Evolutionary conservation across 1,139 yeast species (phyloP).

Genomic region (Geotrichum australiense): DNA sequence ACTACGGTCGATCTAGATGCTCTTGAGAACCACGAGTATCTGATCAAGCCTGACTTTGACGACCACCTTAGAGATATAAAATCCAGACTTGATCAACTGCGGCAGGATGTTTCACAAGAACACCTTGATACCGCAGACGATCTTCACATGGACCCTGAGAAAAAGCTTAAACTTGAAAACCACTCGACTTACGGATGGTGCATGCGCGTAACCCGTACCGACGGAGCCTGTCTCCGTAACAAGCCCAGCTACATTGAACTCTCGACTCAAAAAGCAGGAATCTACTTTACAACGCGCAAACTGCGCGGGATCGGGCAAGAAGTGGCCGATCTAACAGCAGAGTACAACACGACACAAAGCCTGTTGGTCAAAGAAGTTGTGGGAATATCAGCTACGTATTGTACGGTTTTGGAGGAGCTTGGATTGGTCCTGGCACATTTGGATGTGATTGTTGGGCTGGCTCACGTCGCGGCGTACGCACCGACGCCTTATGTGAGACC

Average conservation of each 20-base stretch:
- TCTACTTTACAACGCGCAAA: slow-evolving; percentile 70
- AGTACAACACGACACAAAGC: slow-evolving; percentile 68
- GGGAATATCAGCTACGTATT: slow-evolving; percentile 69
- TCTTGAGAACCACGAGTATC: slow-evolving; percentile 67
- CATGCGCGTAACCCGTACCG: slow-evolving; percentile 82
- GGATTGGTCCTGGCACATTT: slow-evolving; percentile 60
- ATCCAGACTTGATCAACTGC: slow-evolving; percentile 48
- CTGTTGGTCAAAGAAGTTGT: slow-evolving; percentile 77
- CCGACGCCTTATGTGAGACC: slow-evolving; percentile 80
- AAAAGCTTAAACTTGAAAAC: slow-evolving; percentile 79
- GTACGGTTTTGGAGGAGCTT: slow-evolving; percentile 65
- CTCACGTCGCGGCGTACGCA: slow-evolving; percentile 78
- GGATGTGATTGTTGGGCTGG: slow-evolving; percentile 80
- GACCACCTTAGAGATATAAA: slow-evolving; percentile 61
- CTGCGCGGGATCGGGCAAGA: slow-evolving; percentile 55
- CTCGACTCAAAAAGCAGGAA: slow-evolving; percentile 92
- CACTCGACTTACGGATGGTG: slow-evolving; percentile 92
- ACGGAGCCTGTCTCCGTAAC: slow-evolving; percentile 70
- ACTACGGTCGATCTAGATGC: slow-evolving; percentile 86
- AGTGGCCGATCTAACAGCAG: slow-evolving; percentile 51
- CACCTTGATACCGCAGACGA: slow-evolving; percentile 68
- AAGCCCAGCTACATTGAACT: slow-evolving; percentile 58
- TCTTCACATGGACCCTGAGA: slow-evolving; percentile 72
- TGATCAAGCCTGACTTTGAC: slow-evolving; percentile 86
- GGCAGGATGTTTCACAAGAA: slow-evolving; percentile 48